phyloP scores from a whole-genome alignment of 441 rosid species.

The Codiaeum variegatum region DNA sequence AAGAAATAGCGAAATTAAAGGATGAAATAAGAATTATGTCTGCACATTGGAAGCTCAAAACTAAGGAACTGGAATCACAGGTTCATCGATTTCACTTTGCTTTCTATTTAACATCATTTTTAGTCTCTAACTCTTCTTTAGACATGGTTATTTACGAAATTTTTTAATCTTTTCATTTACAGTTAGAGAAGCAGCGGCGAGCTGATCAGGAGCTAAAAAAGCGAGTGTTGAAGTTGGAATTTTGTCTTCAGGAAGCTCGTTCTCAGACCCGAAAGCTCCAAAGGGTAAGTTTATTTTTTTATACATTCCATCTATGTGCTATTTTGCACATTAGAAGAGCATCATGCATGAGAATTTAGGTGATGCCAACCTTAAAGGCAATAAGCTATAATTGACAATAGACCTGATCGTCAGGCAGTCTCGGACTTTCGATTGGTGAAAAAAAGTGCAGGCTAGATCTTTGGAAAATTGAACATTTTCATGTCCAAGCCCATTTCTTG shows the following conservation, averaged over 20 bases:
- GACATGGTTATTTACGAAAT: constrained; percentile 14
- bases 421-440: too few relatives aligned
- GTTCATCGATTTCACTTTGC: constrained; percentile 29
- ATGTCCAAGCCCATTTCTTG: too few relatives aligned
- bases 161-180: constrained; percentile 20
- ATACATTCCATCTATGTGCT: background rate
- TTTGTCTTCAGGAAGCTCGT: constrained; percentile 91
- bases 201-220: constrained; percentile 86
- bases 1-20: constrained; percentile 64
- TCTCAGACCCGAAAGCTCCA: constrained; percentile 82
- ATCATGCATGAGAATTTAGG: background rate
- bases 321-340: background rate
- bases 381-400: background rate
- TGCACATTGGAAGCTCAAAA: constrained; percentile 83
- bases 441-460: too few relatives aligned
- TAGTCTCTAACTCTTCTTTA: background rate
- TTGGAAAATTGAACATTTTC: too few relatives aligned
- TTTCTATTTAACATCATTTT: background rate
- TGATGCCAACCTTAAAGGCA: background rate
- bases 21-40: constrained; percentile 79
- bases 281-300: constrained; percentile 50
- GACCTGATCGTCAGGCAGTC: too few relatives aligned
- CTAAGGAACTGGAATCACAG: constrained; percentile 81
- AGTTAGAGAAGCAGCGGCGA: constrained; percentile 86
- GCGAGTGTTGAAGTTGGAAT: constrained; percentile 83